A percentile compares a stretch with the other conserved stretches of the same genome.
Evolutionary conservation across 345 rosid species (phyloP).

Genomic region (Orychophragmus violaceus): DNA sequence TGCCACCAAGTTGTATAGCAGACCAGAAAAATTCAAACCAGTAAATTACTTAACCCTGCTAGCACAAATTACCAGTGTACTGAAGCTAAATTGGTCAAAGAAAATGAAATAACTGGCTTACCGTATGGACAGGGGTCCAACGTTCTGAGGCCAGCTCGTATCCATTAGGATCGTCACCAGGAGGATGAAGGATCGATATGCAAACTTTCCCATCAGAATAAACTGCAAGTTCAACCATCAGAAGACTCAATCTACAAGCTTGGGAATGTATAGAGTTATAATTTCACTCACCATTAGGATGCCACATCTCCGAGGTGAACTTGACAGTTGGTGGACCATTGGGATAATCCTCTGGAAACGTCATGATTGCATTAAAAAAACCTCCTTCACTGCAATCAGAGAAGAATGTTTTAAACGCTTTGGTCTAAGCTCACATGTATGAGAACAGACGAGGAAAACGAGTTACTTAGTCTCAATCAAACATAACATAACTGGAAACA

Average conservation of each 20-base stretch:
- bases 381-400: slow-evolving; percentile 70
- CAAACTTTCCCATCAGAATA: slow-evolving; percentile 76
- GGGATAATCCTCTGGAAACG: slow-evolving; percentile 67
- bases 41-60: background rate
- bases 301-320: slow-evolving; percentile 85
- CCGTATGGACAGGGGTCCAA: slow-evolving; percentile 50
- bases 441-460: background rate
- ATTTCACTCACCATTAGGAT: slow-evolving; percentile 62
- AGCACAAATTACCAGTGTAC: background rate
- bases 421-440: background rate
- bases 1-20: background rate
- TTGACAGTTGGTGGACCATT: slow-evolving; percentile 66
- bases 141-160: slow-evolving; percentile 82
- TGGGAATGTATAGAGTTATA: background rate
- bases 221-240: slow-evolving; percentile 35
- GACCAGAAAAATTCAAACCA: background rate
- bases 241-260: background rate
- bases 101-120: background rate
- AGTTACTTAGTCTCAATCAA: background rate
- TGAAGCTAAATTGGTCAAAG: background rate
- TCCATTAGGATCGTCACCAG: slow-evolving; percentile 91
- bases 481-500: background rate
- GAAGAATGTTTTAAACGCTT: background rate
- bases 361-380: slow-evolving; percentile 74
- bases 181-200: slow-evolving; percentile 89